Percentiles rank a stretch among this genome's conserved stretches.
Evolutionary conservation across 371 early-diverging fungal species (phyloP).

Genomic region (Choanephora cucurbitarum): DNA sequence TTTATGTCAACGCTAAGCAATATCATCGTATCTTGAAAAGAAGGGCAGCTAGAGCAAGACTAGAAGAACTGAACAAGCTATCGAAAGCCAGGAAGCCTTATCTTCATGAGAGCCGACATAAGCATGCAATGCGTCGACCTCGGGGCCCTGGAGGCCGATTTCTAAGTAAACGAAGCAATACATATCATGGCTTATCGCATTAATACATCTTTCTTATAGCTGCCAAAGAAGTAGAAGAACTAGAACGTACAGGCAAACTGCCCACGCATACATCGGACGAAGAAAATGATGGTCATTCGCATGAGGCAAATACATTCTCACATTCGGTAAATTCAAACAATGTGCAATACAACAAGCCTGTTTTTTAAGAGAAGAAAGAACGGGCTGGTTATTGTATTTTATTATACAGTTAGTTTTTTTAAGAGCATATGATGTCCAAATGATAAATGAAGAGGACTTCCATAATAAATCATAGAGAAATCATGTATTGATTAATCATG

Average conservation of each 20-base stretch:
- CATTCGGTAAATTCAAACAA: too few species aligned
- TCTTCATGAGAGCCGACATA: constrained; percentile 93
- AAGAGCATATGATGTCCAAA: too few species aligned
- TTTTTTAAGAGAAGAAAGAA: too few species aligned
- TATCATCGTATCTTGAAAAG: constrained; percentile 88
- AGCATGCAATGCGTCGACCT: constrained; percentile 92
- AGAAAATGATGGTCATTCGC: background rate
- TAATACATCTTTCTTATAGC: constrained; percentile 19
- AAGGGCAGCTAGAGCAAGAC: constrained; percentile 66
- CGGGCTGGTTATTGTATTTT: too few species aligned
- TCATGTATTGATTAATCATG: too few species aligned
- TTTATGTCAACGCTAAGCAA: constrained; percentile 82
- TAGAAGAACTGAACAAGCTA: constrained; percentile 58
- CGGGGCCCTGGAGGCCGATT: constrained; percentile 90
- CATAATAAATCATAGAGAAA: too few species aligned
- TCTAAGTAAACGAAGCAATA: constrained; percentile 42
- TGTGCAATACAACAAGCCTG: too few species aligned
- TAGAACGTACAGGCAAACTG: constrained; percentile 36
- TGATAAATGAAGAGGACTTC: too few species aligned
- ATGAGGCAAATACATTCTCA: too few species aligned
- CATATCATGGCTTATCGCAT: background rate
- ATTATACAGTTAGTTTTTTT: too few species aligned
- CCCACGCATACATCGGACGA: constrained; percentile 6
- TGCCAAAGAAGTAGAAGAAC: constrained; percentile 54
- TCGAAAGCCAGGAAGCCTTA: constrained; percentile 70